Evolutionary conservation across 2,329 filamentous ascomycete species (phyloP), one percentile per base, ranked within the genome.

Genomic region (Diaporthe nobilis): DNA sequence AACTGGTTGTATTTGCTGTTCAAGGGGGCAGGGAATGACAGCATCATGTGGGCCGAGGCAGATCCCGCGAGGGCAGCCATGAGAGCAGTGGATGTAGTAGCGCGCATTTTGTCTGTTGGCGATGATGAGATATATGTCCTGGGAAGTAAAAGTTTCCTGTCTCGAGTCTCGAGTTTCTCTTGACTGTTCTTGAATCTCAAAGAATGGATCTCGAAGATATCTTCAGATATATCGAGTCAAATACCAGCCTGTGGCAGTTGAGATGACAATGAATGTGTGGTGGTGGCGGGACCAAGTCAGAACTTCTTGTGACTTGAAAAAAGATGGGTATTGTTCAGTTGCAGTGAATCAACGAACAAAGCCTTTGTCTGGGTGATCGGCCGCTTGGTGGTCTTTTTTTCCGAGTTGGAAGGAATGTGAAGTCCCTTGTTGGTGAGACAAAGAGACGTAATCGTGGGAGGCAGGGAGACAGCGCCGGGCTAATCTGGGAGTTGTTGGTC

Each of bases 11-110:
- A 83, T 84, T 88, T 89, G 80, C 88, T 90, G 73, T 85, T 84
- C 79, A 92, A 85, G 9, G 90, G 90, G 20, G 88, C 78, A 13
- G 90, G 90, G 77, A 83, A 83, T 60, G 80, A 84, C 86, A 91
- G 89, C 81, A 90, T 86, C 87, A 92, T 91, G 83, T 91, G 89
- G 76, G 87, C 90, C 72, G 86, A 82, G 77, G 85, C 86, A 70
- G 87, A 82, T 78, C 86, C 84, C 71, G 83, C 81, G 73, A 86
- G 78, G 80, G 86, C 81, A 76, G 84, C 84, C 78, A 89, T 78
- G 79, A 87, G 79, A 78, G 84, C 80, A 77, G 84, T 39, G 28
- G 53, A 44, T 63, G 44, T 72, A 28, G 65, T 31, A 13, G 57
- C 20, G 15, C 28, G 42, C 63, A 55, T 49, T n/a, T 47, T 65